Conservation (phyloP, 2,329 filamentous ascomycete genomes). For the Capronia americana region DNA sequence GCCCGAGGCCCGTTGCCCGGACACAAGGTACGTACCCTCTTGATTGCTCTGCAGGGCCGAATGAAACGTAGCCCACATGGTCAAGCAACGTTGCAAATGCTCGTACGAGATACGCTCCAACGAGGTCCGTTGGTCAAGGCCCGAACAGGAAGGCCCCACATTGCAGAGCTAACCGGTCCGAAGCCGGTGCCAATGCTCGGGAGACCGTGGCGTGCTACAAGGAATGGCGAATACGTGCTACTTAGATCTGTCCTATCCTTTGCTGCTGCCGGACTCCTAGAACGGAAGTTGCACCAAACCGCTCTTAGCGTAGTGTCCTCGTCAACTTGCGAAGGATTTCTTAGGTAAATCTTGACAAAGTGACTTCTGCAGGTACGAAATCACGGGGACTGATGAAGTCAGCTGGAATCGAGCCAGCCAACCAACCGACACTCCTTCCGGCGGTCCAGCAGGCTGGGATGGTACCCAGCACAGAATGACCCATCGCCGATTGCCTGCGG, state of each 20-base stretch:
- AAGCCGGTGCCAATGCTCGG: background rate
- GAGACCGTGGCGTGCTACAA: background rate
- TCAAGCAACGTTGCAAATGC: background rate
- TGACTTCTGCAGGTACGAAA: conserved; percentile 15
- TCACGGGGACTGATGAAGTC: background rate
- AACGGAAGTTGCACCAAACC: background rate
- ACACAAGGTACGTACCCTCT: background rate
- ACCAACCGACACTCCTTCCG: too few species aligned
- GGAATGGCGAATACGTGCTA: background rate
- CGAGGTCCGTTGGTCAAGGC: background rate
- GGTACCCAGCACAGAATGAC: background rate
- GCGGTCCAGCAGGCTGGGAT: background rate
- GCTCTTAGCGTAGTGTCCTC: background rate
- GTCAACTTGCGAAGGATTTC: background rate
- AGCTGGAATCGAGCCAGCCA: background rate
- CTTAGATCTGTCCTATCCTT: background rate
- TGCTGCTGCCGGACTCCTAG: background rate
- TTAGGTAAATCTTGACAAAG: conserved; percentile 19
- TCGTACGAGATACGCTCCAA: too few species aligned
- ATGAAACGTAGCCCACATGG: background rate
- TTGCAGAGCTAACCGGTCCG: background rate
- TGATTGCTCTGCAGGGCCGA: background rate
- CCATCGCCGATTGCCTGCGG: background rate
- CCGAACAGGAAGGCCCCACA: background rate
- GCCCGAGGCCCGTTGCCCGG: background rate